Evolutionary conservation across 2,329 filamentous ascomycete species (phyloP), one percentile per base, ranked within the genome.

Genomic region (Penicillium hordei): DNA sequence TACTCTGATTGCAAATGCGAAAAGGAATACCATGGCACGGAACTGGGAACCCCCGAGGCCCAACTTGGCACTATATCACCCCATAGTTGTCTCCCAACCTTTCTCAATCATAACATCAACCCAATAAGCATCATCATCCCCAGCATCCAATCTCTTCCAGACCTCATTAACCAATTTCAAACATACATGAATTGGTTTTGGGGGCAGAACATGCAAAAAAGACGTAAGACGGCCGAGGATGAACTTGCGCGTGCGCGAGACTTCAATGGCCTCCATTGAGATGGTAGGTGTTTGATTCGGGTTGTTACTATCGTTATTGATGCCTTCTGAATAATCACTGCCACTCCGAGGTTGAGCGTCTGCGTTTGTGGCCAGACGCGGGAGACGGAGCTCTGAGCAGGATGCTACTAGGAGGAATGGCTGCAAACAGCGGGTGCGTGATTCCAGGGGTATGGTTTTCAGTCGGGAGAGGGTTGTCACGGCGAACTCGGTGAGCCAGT

Each of bases 101-200:
- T 81, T 82, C 67, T 83, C 81, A 62, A 82, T 79, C 78, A 83
- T 81, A 6, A 84, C 76, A 65, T 84, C 81, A 63, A 84, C 76
- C 82, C 82, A 84, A 66, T 83, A 83, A 4, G 76, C 73, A 29
- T 79, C 73, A 7, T 55, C 15, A 15, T 76, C 72, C 0, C 79
- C 80, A 2, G 73, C 73, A 66, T 85, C 82, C 64, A 82, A 75
- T 52, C 78, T 72, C 45, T 72, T 71, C 82, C 82, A 84, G 0
- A 81, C 80, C 68, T 83, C 81, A 55, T 78, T 76, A 34, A 84
- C 78, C 12, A 84, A 70, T 39, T 78, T 72, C 15, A 83, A 69
- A 65, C 81, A 81, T 29, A 79, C 76, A 57, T 76, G 68, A 45
- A 83, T 75, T 19, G 81, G 82, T 57, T 83, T 82, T 25, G 80